A percentile compares a stretch with the other conserved stretches of the same genome.
Conservation (phyloP, 2,329 filamentous ascomycete genomes). For the Aureobasidium musti region DNA sequence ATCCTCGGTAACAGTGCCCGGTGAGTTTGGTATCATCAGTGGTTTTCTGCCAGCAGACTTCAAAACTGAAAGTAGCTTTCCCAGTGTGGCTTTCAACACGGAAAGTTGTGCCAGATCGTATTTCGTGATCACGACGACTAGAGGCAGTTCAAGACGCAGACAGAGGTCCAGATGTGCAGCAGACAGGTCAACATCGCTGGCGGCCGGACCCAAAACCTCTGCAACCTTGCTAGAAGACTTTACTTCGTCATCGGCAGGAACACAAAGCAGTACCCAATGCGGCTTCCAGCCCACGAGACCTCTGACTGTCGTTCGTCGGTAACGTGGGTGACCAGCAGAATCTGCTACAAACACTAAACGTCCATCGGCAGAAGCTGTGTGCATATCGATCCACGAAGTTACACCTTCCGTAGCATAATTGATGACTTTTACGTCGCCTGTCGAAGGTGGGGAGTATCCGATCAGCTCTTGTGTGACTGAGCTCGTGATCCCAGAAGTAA, state of each 20-base stretch:
- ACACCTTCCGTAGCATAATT: conserved; percentile 88
- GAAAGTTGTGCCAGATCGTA: conserved; percentile 78
- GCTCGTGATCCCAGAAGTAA: conserved; percentile 87
- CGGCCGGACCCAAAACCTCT: conserved; percentile 54
- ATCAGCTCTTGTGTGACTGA: conserved; percentile 93
- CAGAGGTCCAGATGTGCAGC: conserved; percentile 83
- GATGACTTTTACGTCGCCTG: conserved; percentile 55
- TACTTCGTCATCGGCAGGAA: conserved; percentile 74
- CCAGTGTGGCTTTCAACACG: conserved; percentile 69
- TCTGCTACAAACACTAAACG: conserved; percentile 87
- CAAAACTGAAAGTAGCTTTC: conserved; percentile 71
- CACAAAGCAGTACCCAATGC: conserved; percentile 87
- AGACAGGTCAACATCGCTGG: conserved; percentile 68
- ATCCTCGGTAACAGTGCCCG: conserved; percentile 39
- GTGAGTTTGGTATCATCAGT: conserved; percentile 60
- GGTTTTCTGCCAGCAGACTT: conserved; percentile 75
- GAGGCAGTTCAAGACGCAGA: conserved; percentile 72
- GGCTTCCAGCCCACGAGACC: conserved; percentile 95
- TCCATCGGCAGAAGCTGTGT: conserved; percentile 71
- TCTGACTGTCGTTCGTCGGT: conserved; percentile 82
- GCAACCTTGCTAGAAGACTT: conserved; percentile 45
- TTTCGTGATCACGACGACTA: conserved; percentile 86
- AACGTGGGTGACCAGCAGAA: conserved; percentile 87
- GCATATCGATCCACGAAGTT: conserved; percentile 92
- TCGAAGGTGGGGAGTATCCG: conserved; percentile 62